Evolutionary conservation across 1,284 basidiomycete species (phyloP), one percentile per base, ranked within the genome.

Genomic region (Mycena citricolor): DNA sequence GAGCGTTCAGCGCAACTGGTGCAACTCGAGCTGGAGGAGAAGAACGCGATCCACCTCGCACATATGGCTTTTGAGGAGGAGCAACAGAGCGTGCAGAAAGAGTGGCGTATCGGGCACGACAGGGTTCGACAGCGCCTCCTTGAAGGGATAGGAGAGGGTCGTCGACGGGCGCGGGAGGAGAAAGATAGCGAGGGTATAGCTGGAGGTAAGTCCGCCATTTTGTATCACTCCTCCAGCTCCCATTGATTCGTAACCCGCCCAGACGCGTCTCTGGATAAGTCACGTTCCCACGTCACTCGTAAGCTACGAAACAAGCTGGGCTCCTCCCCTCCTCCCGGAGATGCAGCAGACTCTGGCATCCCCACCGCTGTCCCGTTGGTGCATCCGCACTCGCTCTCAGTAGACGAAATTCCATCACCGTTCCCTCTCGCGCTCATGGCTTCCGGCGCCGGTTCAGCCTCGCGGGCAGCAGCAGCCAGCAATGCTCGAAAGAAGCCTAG

Each of bases 371-470:
- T 80, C 0, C 79, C 81, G 0, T 72, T 86, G 56, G 72, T 76
- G 10, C 87, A 87, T 57, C 86, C 86, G 3, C 82, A 86, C 56
- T 88, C 86, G 1, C 76, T 89, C 31, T 75, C 81, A 2, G 81
- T 89, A 23, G 87, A 90, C 53, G 86, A 90, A 57, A 73, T 90
- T n/a, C 83, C 85, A 1, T 88, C 86, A 0, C 83, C 84, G 2
- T 90, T 88, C 66, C 83, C 86, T 1, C 69, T 90, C 11, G 77
- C 86, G 2, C 73, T 90, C 20, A 84, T 82, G 3, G 69, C 65
- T 17, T 62, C 61, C 35, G 63, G 59, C 2, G 65, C 65, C 3
- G 61, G 61, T 2, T 64, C 64, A 7, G 68, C 4, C 65, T 63
- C 2, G 57, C 60, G 2, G 66, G n/a, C n/a, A n/a, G n/a, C n/a